Base-by-base conservation (phyloP, 2,329 filamentous ascomycete genomes). In the Aspergillus latus region DNA sequence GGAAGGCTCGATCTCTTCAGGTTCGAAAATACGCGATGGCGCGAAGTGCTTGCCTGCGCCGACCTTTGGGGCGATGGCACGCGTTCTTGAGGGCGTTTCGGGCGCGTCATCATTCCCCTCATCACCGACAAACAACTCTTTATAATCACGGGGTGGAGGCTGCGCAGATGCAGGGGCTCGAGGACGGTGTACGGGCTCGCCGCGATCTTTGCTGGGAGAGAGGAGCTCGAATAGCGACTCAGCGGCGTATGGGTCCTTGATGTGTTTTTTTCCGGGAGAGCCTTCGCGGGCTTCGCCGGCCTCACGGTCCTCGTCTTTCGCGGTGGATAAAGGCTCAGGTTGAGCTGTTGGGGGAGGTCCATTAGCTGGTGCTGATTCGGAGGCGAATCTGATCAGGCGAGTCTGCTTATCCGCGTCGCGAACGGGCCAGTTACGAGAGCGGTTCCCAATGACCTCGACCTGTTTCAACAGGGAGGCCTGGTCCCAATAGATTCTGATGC, bases 401-500 rank as follows among this genome's bases (percentile, higher is more conserved):
- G 88, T 82, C 78, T 97, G 92, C 52, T 96, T 92, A 66, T 85
- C 85, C 70, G 88, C 89, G 71, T 96, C 92, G 65, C 86, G 85
- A 70, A 99, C 95, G 53, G 94, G 94, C 94, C 94, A 99, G 76
- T 94, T 96, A 72, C 88, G 89, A 55, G 90, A 90, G 52, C 88
- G 88, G 70, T 87, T 88, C 67, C 94, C 93, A 74, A 99, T 97
- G 55, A 97, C 87, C 60, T 97, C 92, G 62, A 97, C 83, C 74
- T 96, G 88, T 78, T 94, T 97, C 64, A 99, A 84, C 40, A 99
- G 84, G 53, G 91, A 88, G 59, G 87, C 92, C 75, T 99, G 94
- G 72, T 99, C 94, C 94, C 94, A 99, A 72, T 88, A 90, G 64
- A 93, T 85, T 65, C 93, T 89, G 62, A 97, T 89, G 73, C 94